Conservation (phyloP, 2,329 filamentous ascomycete species). For the Pezicula neosporulosa region DNA sequence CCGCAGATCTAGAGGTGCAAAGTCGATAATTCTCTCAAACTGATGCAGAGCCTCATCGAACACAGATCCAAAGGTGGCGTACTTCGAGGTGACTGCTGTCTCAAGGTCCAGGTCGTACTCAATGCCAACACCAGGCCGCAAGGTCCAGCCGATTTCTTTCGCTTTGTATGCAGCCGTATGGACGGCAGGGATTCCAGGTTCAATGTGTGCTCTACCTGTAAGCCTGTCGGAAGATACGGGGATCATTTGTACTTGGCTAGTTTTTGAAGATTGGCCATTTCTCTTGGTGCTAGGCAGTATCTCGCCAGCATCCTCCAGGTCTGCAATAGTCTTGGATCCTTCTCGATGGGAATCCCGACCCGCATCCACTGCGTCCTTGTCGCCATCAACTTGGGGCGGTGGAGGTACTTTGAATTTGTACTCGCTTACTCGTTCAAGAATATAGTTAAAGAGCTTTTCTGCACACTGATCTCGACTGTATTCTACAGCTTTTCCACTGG, state of each 20-base stretch:
- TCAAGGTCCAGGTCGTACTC: constrained; percentile 71
- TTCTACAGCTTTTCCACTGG: constrained; percentile 74
- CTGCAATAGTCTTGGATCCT: constrained; percentile 66
- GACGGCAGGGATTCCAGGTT: constrained; percentile 65
- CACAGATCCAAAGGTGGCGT: constrained; percentile 81
- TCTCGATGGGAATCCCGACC: constrained; percentile 75
- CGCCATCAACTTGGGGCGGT: constrained; percentile 73
- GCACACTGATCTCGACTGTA: constrained; percentile 75
- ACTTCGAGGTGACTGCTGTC: constrained; percentile 53
- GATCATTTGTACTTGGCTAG: constrained; percentile 48
- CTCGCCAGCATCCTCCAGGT: constrained; percentile 67
- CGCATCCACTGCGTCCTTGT: constrained; percentile 75
- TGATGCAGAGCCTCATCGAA: constrained; percentile 89
- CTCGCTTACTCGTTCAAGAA: constrained; percentile 84
- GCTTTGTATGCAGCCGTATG: constrained; percentile 75
- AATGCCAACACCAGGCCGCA: constrained; percentile 61
- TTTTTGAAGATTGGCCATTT: constrained; percentile 9
- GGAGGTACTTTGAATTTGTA: constrained; percentile 78
- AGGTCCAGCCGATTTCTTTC: constrained; percentile 75
- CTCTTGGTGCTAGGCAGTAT: constrained; percentile 53
- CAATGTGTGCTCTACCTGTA: constrained; percentile 69
- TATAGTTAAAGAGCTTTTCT: constrained; percentile 92
- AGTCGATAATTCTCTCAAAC: constrained; percentile 77
- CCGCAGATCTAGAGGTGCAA: constrained; percentile 83
- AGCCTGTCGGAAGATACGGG: constrained; percentile 64